phyloP scores from a whole-genome alignment of 2,329 filamentous ascomycete species.

The Fonsecaea multimorphosa region DNA sequence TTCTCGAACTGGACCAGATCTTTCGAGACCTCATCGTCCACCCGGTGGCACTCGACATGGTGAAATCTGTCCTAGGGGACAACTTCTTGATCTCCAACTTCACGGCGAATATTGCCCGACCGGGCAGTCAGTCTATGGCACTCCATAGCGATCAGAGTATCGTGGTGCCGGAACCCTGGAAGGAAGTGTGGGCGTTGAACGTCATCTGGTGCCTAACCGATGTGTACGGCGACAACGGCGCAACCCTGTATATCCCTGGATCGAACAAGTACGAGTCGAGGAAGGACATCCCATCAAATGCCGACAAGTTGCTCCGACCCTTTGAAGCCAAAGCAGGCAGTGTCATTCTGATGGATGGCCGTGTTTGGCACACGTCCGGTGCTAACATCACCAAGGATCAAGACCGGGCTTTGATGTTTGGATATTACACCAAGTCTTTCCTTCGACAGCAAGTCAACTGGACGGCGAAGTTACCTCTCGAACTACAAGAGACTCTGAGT shows the following conservation, averaged over 20 bases:
- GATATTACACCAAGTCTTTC: slow-evolving; percentile 43
- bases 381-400: slow-evolving; percentile 43
- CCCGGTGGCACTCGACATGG: slow-evolving; percentile 42
- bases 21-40: slow-evolving; percentile 42
- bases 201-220: slow-evolving; percentile 46
- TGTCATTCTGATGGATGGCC: slow-evolving; percentile 45
- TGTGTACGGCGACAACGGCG: slow-evolving; percentile 43
- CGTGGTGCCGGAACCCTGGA: slow-evolving; percentile 46
- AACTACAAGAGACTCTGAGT: slow-evolving; percentile 41
- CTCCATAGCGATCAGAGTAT: slow-evolving; percentile 47
- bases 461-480: slow-evolving; percentile 42
- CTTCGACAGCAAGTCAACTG: slow-evolving; percentile 45
- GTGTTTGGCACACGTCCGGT: slow-evolving; percentile 46
- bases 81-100: slow-evolving; percentile 47
- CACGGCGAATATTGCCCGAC: slow-evolving; percentile 47
- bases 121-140: slow-evolving; percentile 43
- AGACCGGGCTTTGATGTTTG: slow-evolving; percentile 45
- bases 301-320: slow-evolving; percentile 41
- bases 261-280: slow-evolving; percentile 24
- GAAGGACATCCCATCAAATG: slow-evolving; percentile 34
- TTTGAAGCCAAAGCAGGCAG: slow-evolving; percentile 45
- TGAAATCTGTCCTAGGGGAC: slow-evolving; percentile 42
- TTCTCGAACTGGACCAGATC: slow-evolving; percentile 42
- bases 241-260: slow-evolving; percentile 33
- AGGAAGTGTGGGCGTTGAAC: slow-evolving; percentile 35